These are phyloP conservation scores for Eucalyptus fibrosa DNA, from an alignment of 345 rosid genomes.

Conservation along the genomic window DNA sequence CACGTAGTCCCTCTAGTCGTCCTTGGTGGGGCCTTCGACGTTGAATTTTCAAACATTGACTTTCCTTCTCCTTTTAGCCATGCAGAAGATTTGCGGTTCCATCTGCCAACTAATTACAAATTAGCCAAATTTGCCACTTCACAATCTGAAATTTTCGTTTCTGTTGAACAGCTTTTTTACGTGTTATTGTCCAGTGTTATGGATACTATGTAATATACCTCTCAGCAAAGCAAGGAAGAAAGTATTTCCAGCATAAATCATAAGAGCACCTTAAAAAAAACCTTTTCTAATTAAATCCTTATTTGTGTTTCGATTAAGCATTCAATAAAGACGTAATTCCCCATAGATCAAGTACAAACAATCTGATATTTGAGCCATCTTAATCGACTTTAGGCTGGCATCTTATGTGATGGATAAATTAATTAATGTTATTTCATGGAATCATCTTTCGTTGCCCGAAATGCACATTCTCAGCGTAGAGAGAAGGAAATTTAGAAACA, in stretches of 20 bases:
- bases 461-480: not conserved
- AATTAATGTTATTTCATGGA: not conserved
- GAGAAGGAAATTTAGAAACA: not conserved
- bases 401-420: not conserved
- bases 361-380: not conserved
- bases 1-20: not conserved
- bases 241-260: no score
- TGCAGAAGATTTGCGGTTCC: not conserved
- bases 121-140: no score
- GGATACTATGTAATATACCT: no score
- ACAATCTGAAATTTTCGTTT: no score
- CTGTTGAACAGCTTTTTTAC: no score
- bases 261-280: no score
- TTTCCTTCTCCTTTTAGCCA: not conserved
- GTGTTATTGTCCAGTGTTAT: no score
- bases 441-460: not conserved
- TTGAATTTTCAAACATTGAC: not conserved
- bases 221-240: no score
- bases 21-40: not conserved
- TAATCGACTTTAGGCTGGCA: not conserved
- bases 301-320: not conserved
- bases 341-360: not conserved
- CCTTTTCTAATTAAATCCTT: not conserved
- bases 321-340: not conserved
- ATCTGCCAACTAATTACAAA: no score